Evolutionary conservation across 2,329 filamentous ascomycete genomes (phyloP).

Genomic region (Ceratocystis diversiconidia): DNA sequence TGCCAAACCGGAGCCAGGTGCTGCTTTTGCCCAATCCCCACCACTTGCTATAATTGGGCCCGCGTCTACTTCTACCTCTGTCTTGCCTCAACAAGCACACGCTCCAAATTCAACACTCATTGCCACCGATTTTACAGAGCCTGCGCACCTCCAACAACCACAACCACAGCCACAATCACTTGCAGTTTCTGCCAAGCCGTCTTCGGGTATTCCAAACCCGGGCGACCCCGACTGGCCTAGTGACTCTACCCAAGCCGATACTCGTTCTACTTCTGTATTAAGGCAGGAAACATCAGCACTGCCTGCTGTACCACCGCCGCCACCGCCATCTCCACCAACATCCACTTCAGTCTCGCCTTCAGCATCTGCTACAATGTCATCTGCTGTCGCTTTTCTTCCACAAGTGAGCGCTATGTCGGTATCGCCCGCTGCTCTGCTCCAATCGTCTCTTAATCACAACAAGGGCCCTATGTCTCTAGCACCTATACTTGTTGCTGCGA

Average conservation of each 20-base stretch:
- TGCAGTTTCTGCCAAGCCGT: background rate
- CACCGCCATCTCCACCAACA: background rate
- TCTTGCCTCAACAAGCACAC: background rate
- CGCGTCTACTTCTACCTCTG: conserved; percentile 5
- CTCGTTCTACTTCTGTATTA: background rate
- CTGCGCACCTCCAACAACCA: background rate
- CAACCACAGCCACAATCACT: background rate
- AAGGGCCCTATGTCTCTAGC: background rate
- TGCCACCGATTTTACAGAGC: background rate
- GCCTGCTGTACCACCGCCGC: background rate
- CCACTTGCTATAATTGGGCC: background rate
- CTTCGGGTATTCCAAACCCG: background rate
- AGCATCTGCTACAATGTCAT: background rate
- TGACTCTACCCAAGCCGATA: conserved; percentile 8
- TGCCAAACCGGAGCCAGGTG: background rate
- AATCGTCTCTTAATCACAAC: background rate
- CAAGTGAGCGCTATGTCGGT: background rate
- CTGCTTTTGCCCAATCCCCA: background rate
- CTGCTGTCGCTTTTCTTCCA: conserved; percentile 5
- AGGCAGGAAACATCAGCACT: background rate
- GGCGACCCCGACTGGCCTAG: conserved; percentile 10
- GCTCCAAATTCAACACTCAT: background rate
- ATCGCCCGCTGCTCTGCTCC: background rate
- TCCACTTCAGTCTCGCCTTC: background rate
- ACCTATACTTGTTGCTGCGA: background rate